Conservation (phyloP, 257 asterid genomes). For the Ehretia macrophylla region DNA sequence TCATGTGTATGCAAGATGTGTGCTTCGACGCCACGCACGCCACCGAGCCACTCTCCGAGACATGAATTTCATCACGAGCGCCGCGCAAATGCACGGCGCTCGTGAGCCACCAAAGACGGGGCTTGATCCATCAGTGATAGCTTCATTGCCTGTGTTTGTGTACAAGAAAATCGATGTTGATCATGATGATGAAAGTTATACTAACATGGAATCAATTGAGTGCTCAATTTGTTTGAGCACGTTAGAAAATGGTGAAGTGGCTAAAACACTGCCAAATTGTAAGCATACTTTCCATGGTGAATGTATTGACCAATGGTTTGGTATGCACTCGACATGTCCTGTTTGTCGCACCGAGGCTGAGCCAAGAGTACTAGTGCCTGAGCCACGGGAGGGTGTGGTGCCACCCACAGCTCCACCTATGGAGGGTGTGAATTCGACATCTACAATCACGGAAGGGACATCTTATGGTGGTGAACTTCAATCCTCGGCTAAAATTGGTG, state of each 20-base stretch:
- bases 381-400: conserved; percentile 47
- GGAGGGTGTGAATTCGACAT: conserved; percentile 5
- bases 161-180: conserved; percentile 34
- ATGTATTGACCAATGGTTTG: conserved; percentile 73
- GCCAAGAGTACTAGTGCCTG: conserved; percentile 42
- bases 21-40: conserved; percentile 68
- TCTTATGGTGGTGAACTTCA: conserved; percentile 9
- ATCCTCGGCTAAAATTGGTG: conserved; percentile 23
- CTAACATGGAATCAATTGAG: conserved; percentile 25
- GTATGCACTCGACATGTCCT: conserved; percentile 66
- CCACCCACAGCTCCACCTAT: conserved; percentile 44
- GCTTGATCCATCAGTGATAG: conserved; percentile 47
- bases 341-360: conserved; percentile 64
- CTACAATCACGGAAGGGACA: conserved; percentile 15
- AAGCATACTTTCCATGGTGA: conserved; percentile 70
- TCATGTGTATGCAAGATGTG: conserved; percentile 61
- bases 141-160: conserved; percentile 43
- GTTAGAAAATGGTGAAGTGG: conserved; percentile 61
- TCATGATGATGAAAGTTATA: neutral
- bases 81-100: conserved; percentile 10
- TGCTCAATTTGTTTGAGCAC: conserved; percentile 67
- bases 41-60: conserved; percentile 35
- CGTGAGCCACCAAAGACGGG: conserved; percentile 57
- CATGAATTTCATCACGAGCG: conserved; percentile 25
- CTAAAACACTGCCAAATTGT: conserved; percentile 63